phyloP scores from a whole-genome alignment of 2,329 filamentous ascomycete genomes.

The Pseudogymnoascus sp. region DNA sequence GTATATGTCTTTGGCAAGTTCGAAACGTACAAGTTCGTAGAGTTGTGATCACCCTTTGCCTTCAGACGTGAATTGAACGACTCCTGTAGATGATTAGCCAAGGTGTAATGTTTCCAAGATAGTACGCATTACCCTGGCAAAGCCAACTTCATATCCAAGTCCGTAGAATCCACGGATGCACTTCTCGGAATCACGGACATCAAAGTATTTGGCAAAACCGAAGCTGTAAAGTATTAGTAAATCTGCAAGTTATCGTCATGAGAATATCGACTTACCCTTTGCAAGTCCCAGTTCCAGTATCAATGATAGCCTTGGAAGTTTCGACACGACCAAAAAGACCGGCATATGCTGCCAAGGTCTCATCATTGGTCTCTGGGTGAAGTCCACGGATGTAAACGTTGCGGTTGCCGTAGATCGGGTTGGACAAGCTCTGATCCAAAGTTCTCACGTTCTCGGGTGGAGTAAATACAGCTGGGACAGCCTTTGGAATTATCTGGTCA shows the following conservation, averaged over 20 bases:
- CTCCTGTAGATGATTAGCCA: constrained; percentile 50
- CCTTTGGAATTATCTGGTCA: constrained; percentile 61
- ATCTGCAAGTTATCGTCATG: neutral
- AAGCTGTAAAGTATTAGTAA: constrained; percentile 51
- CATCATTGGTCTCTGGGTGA: constrained; percentile 89
- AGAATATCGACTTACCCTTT: constrained; percentile 63
- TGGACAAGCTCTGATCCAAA: constrained; percentile 88
- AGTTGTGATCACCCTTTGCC: constrained; percentile 79
- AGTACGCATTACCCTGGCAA: constrained; percentile 62
- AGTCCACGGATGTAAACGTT: constrained; percentile 98
- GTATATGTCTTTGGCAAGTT: constrained; percentile 90
- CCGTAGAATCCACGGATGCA: constrained; percentile 95
- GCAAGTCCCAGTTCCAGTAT: constrained; percentile 84
- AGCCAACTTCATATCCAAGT: constrained; percentile 93
- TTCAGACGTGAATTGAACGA: constrained; percentile 98
- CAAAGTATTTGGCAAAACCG: constrained; percentile 92
- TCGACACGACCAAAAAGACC: constrained; percentile 87
- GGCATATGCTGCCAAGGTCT: constrained; percentile 74
- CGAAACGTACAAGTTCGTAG: constrained; percentile 96
- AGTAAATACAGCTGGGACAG: constrained; percentile 82
- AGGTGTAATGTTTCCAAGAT: constrained; percentile 8
- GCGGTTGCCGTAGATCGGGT: constrained; percentile 81
- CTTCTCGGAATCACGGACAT: constrained; percentile 80
- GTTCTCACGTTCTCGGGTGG: constrained; percentile 81
- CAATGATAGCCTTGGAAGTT: constrained; percentile 97